Base-by-base conservation (phyloP, 805 yeast species). In the Wickerhamiella allomyrinae region DNA sequence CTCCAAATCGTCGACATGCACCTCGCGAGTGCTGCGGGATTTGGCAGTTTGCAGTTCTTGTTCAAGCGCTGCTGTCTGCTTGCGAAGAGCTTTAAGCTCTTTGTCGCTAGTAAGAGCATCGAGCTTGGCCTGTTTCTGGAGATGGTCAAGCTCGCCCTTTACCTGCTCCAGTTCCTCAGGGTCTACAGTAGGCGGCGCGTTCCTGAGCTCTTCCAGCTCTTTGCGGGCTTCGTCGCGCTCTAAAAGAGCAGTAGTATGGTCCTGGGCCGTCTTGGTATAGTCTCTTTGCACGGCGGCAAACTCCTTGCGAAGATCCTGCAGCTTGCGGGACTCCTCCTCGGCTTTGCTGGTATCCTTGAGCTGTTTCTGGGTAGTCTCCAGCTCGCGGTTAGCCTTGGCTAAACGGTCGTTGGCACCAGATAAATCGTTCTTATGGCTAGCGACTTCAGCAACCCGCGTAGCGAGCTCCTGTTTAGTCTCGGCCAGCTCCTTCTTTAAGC, bases 401-500 rank as follows among this genome's bases (percentile, higher is more conserved):
- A 27, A 27, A 3, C 31, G 31, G 31, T 27, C 31, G 6, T 11
- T 7, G 31, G 31, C 31, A 14, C 14, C 14, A 17, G 17, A 14
- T 4, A 27, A 17, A 8, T 27, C 31, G 17, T 4, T 27, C 31
- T n/a, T 27, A 11, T 27, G 31, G 8, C 17, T 27, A 3, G 37
- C 19, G 4, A 34, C 25, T n/a, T 31, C 22, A 13, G 21, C 14
- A 3, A 11, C 20, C 15, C 1, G 49, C 15, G 3, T 39, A 14
- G 43, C 41, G 19, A 48, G 43, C 40, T 46, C 29, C 2, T 37
- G 41, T 15, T 42, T 41, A 13, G 51, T 43, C 14, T 42, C 46
- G 8, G 59, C 50, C 20, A 56, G 43, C 35, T 53, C 50, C 6
- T 40, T 36, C 29, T 43, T 37, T 4, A 54, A 45, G 25, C 48